A percentile compares a stretch with the other conserved stretches of the same genome.
phyloP scores from a whole-genome alignment of 2,329 filamentous ascomycete genomes.

The Mariannaea elegans region DNA sequence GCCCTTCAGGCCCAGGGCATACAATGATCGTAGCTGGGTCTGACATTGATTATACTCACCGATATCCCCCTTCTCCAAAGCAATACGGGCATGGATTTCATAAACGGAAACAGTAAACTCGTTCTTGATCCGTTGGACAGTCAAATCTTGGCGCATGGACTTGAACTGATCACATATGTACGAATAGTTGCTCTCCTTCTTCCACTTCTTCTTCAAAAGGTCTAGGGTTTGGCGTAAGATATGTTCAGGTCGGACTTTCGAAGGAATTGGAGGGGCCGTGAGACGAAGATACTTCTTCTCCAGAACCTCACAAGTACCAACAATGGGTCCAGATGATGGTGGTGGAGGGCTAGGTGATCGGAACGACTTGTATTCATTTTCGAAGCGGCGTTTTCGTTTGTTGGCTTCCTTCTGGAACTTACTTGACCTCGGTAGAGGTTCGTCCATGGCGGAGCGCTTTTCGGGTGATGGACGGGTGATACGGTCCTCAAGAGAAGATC shows the following conservation, averaged over 20 bases:
- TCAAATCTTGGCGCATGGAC: conserved; percentile 96
- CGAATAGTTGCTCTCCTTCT: conserved; percentile 88
- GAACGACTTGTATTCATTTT: conserved; percentile 69
- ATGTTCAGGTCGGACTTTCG: conserved; percentile 84
- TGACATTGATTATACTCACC: conserved; percentile 99
- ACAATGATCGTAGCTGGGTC: conserved; percentile 93
- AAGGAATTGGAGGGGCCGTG: conserved; percentile 87
- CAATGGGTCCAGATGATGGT: conserved; percentile 73
- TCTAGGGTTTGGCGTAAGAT: conserved; percentile 87
- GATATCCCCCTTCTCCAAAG: conserved; percentile 96
- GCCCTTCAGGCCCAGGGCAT: conserved; percentile 85
- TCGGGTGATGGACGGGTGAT: conserved; percentile 67
- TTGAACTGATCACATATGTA: conserved; percentile 99
- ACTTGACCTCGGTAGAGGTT: conserved; percentile 69
- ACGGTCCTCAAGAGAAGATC: conserved; percentile 74
- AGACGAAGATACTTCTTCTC: conserved; percentile 97
- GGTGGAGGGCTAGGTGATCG: conserved; percentile 66
- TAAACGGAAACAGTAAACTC: conserved; percentile 97
- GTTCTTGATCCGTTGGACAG: conserved; percentile 95
- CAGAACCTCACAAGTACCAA: conserved; percentile 83
- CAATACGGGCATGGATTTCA: conserved; percentile 96
- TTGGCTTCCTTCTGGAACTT: conserved; percentile 93
- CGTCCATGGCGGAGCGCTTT: conserved; percentile 55
- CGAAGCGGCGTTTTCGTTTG: conserved; percentile 89
- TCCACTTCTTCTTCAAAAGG: conserved; percentile 93